A percentile compares a stretch with the other conserved stretches of the same genome.
These are phyloP conservation scores for Ogataea salicorniae DNA, from an alignment of 805 yeast genomes.

Conservation along the genomic window DNA sequence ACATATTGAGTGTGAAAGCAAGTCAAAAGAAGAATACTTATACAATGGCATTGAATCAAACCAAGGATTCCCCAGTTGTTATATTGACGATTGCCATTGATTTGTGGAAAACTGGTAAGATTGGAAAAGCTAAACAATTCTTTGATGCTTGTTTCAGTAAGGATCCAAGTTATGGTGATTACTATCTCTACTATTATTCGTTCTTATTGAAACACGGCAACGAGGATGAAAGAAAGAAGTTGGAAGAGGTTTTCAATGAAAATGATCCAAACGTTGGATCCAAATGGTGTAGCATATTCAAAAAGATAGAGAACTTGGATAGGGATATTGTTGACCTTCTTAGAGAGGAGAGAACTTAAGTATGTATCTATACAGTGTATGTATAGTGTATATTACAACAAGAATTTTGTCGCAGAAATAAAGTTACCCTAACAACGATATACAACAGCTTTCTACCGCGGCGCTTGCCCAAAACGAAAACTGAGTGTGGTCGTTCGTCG, in stretches of 20 bases:
- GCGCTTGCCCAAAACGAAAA: too few species aligned
- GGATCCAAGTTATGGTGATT: constrained; percentile 63
- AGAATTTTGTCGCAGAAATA: too few species aligned
- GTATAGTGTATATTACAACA: too few species aligned
- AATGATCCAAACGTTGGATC: constrained; percentile 60
- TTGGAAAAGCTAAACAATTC: constrained; percentile 65
- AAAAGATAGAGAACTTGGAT: constrained; percentile 36
- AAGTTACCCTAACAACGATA: too few species aligned
- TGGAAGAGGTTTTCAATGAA: constrained; percentile 32
- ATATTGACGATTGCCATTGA: constrained; percentile 60
- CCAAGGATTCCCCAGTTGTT: constrained; percentile 55
- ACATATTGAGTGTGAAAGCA: constrained; percentile 42
- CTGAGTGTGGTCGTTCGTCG: too few species aligned
- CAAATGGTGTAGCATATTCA: constrained; percentile 49
- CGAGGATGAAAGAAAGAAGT: constrained; percentile 30
- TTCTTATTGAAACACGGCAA: constrained; percentile 37
- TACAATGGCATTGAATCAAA: constrained; percentile 64
- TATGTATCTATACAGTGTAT: background rate
- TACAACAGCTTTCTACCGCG: too few species aligned
- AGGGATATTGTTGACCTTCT: constrained; percentile 16
- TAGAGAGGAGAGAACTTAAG: constrained; percentile 9
- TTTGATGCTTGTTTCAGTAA: constrained; percentile 55
- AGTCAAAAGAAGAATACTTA: constrained; percentile 47
- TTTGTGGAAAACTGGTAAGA: constrained; percentile 62
- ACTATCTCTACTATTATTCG: constrained; percentile 63